A percentile compares a stretch with the other conserved stretches of the same genome.
These are phyloP conservation scores for Sordariomycetes sp. DNA, from an alignment of 2,329 filamentous ascomycete genomes.

Conservation along the genomic window DNA sequence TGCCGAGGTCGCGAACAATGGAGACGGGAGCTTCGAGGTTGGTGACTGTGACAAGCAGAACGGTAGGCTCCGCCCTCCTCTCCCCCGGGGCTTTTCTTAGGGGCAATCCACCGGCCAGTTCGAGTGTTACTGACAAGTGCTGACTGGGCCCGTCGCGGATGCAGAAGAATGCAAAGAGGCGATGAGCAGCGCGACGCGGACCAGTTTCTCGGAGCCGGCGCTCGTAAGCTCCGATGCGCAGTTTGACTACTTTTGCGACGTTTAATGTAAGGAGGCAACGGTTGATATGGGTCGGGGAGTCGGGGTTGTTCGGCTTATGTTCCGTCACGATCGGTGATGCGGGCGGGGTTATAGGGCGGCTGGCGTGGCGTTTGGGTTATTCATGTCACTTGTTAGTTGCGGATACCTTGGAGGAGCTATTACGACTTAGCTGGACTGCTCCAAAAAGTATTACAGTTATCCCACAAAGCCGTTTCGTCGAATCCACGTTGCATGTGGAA, in stretches of 20 bases:
- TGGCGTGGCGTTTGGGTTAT: not conserved
- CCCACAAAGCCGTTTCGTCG: too few relatives aligned
- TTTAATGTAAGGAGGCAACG: constrained; percentile 9
- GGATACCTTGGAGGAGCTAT: not conserved
- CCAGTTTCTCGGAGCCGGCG: constrained; percentile 10
- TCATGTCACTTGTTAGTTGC: not conserved
- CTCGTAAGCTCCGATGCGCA: constrained; percentile 25
- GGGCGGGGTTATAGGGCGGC: not conserved
- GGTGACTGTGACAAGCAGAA: constrained; percentile 30
- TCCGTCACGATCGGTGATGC: not conserved
- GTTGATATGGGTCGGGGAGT: not conserved
- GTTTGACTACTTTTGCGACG: constrained; percentile 32
- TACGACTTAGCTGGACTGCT: not conserved
- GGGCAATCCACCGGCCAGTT: not conserved
- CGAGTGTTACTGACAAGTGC: not conserved
- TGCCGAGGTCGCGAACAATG: constrained; percentile 24
- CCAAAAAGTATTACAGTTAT: not conserved
- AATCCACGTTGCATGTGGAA: too few relatives aligned
- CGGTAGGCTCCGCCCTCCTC: constrained; percentile 17
- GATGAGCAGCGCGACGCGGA: constrained; percentile 8
- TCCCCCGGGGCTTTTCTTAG: not conserved
- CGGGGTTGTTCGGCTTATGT: not conserved
- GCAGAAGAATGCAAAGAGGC: constrained; percentile 24
- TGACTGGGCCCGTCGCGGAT: not conserved
- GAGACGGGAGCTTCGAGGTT: constrained; percentile 19